These are phyloP conservation scores for Obba rivulosa DNA, from an alignment of 768 basidiomycete species.

Conservation along the genomic window DNA sequence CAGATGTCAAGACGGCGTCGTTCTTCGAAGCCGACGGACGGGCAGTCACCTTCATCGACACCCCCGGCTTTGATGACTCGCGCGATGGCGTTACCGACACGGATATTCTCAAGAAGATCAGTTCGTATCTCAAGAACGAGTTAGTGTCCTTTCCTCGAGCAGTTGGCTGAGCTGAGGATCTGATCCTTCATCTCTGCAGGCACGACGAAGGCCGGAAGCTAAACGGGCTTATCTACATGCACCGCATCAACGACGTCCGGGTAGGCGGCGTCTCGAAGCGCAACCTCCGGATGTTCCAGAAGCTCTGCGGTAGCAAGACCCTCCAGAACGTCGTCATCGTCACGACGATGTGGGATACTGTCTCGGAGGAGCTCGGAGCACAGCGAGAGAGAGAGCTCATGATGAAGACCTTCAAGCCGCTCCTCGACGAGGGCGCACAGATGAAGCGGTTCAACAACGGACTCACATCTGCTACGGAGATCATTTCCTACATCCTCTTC, in stretches of 20 bases:
- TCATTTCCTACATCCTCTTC: slow-evolving; percentile 1
- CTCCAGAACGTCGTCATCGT: slow-evolving; percentile 27
- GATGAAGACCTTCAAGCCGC: slow-evolving; percentile 7
- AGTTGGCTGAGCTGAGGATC: neutral
- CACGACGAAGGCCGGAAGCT: slow-evolving; percentile 12
- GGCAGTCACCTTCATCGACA: slow-evolving; percentile 10
- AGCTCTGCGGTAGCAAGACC: slow-evolving; percentile 28
- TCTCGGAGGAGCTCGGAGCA: neutral
- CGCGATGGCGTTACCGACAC: neutral
- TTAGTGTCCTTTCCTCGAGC: neutral
- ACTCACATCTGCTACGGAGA: slow-evolving; percentile 5
- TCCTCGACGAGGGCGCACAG: slow-evolving; percentile 5
- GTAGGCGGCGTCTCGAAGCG: slow-evolving; percentile 26
- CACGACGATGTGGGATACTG: slow-evolving; percentile 34
- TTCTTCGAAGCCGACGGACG: slow-evolving; percentile 1
- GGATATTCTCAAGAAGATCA: slow-evolving; percentile 3
- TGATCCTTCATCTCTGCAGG: neutral
- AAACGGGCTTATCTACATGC: slow-evolving; percentile 29
- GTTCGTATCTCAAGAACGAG: neutral
- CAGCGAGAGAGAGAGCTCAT: slow-evolving; percentile 10
- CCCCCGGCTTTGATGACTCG: slow-evolving; percentile 16
- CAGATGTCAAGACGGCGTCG: slow-evolving; percentile 3
- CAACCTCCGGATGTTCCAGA: slow-evolving; percentile 29
- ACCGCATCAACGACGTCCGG: slow-evolving; percentile 29
- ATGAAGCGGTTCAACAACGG: slow-evolving; percentile 8